phyloP scores from a whole-genome alignment of 345 rosid genomes.

The Bretschneidera sinensis region DNA sequence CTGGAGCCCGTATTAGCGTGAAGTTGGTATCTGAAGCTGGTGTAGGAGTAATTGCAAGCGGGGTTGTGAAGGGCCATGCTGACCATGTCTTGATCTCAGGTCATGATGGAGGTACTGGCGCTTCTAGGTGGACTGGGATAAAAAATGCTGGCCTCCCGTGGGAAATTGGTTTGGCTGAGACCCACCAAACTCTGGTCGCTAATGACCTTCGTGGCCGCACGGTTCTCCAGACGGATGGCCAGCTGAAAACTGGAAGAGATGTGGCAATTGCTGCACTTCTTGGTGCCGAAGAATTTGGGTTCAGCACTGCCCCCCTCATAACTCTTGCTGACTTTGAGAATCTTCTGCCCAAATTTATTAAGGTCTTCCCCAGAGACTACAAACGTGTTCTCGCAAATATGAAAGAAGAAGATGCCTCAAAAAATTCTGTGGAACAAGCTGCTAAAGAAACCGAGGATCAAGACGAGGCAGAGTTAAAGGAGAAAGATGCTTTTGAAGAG shows the following conservation, averaged over 20 bases:
- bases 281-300: conserved; percentile 99
- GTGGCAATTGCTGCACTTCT: conserved; percentile 98
- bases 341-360: conserved; percentile 72
- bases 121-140: conserved; percentile 99
- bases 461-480: conserved; percentile 50
- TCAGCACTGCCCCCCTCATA: conserved; percentile 98
- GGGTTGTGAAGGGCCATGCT: conserved; percentile 99
- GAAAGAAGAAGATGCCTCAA: conserved; percentile 53
- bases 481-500: conserved; percentile 83
- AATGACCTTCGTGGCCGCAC: conserved; percentile 99
- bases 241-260: conserved; percentile 97
- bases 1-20: conserved; percentile 88
- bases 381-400: conserved; percentile 78
- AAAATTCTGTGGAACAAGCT: conserved; percentile 29
- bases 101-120: conserved; percentile 99
- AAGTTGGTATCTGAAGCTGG: conserved; percentile 98
- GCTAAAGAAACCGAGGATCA: conserved; percentile 49
- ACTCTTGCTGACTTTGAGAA: conserved; percentile 80
- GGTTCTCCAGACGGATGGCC: conserved; percentile 97
- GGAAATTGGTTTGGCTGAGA: conserved; percentile 99
- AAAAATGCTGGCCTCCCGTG: conserved; percentile 99
- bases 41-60: conserved; percentile 99
- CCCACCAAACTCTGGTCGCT: conserved; percentile 98
- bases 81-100: conserved; percentile 97
- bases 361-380: conserved; percentile 97